These are phyloP conservation scores for Diplodia seriata DNA, from an alignment of 2,329 filamentous ascomycete genomes.

Conservation along the genomic window DNA sequence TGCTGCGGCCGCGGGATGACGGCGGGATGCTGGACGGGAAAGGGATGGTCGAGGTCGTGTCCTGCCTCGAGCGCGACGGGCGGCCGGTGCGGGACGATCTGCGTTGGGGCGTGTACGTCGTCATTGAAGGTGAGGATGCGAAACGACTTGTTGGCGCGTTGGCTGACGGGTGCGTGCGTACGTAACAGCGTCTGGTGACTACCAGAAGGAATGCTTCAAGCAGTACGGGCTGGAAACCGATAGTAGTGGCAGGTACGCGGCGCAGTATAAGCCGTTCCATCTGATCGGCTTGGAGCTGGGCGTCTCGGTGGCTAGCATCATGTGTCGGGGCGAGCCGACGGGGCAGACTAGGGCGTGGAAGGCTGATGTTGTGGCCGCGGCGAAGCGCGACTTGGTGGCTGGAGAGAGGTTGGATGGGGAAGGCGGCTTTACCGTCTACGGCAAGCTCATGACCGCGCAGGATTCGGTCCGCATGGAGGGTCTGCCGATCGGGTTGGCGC, in stretches of 20 bases:
- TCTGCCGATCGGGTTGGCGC: constrained; percentile 54
- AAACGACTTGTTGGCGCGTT: too few relatives aligned
- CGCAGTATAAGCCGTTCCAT: constrained; percentile 57
- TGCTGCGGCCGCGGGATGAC: constrained; percentile 51
- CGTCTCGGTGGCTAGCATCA: constrained; percentile 53
- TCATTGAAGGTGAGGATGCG: constrained; percentile 45
- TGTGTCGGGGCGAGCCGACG: constrained; percentile 56
- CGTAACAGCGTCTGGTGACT: constrained; percentile 49
- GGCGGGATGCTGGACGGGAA: constrained; percentile 53
- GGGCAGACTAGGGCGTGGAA: constrained; percentile 54
- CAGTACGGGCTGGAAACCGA: constrained; percentile 57
- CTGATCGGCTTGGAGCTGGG: constrained; percentile 57
- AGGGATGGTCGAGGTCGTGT: constrained; percentile 56
- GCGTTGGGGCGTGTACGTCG: constrained; percentile 55
- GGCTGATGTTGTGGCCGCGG: constrained; percentile 56
- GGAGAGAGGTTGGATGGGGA: constrained; percentile 56
- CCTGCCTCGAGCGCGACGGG: constrained; percentile 54
- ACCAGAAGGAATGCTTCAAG: constrained; percentile 54
- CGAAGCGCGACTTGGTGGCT: constrained; percentile 54
- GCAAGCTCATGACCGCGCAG: constrained; percentile 52
- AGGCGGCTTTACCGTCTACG: constrained; percentile 56
- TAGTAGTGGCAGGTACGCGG: constrained; percentile 51
- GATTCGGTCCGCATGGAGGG: constrained; percentile 52
- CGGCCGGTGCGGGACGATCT: constrained; percentile 52
- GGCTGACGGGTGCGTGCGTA: not conserved